Evolutionary conservation across 2,329 filamentous ascomycete species (phyloP), one percentile per base, ranked within the genome.

Genomic region (Plectosphaerella sp.): DNA sequence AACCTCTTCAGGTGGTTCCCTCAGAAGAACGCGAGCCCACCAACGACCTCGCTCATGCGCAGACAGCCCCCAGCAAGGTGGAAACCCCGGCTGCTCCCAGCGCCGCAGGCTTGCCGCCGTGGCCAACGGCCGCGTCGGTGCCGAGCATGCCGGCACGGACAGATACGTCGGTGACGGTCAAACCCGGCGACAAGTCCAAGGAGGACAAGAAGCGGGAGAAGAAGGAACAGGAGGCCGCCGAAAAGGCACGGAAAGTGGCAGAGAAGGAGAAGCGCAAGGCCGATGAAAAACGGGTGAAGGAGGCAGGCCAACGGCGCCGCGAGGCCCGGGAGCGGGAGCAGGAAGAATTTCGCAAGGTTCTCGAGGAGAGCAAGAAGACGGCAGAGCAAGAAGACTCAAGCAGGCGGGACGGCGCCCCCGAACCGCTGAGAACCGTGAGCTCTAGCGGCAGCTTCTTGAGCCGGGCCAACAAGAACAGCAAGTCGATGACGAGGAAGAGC

Each of bases 401-500:
- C 47, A 75, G 70, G 58, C 71, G 70, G 53, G 71, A 72, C 28
- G 67, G 64, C n/a, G 61, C 62, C 15, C 15, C 43, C 18, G 22
- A 25, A 22, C 25, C 43, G 43, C 14, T 25, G 5, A 59, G 63
- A 15, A 76, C 62, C 9, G 41, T 43, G 62, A 76, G 66, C 54
- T 65, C 62, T 49, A 65, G 66, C 28, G 72, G 75, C 41, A 43
- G 18, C 5, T 75, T 83, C 28, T 72, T 94, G 42, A 83, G 82
- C 61, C 78, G 89, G 45, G 84, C 88, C 57, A 82, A 85, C 59
- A 79, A 86, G 51, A 83, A 83, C 10, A 90, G 86, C 67, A 93
- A 89, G 72, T 91, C 89, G 57, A 80, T 96, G 73, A 82, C 88
- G 47, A 83, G 86, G 57, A 90, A 87, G 68, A 88, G 88, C 59